A percentile compares a stretch with the other conserved stretches of the same genome.
phyloP scores from a whole-genome alignment of 2,329 filamentous ascomycete genomes.

The Pseudogymnoascus sp. region DNA sequence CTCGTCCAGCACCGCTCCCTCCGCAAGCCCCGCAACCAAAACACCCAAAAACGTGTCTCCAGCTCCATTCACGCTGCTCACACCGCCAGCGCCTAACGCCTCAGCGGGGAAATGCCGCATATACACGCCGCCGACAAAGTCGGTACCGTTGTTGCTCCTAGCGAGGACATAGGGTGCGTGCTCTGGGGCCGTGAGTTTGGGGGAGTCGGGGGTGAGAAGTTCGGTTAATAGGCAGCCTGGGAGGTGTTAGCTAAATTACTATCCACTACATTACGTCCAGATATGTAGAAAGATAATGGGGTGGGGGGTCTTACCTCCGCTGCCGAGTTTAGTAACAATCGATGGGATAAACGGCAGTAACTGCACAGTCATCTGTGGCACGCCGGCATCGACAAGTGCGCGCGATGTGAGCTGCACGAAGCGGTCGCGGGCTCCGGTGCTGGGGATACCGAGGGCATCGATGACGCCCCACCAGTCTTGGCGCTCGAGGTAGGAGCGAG shows the following conservation, averaged over 20 bases:
- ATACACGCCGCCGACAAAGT: conserved; percentile 66
- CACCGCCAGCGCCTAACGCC: conserved; percentile 48
- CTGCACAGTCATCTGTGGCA: conserved; percentile 76
- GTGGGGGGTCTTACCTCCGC: conserved; percentile 20
- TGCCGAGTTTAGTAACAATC: conserved; percentile 76
- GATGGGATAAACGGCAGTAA: conserved; percentile 82
- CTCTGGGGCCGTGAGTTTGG: conserved; percentile 52
- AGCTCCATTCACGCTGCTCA: conserved; percentile 87
- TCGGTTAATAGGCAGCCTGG: conserved; percentile 66
- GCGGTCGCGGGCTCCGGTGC: conserved; percentile 58
- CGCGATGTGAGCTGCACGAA: conserved; percentile 60
- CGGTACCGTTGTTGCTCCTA: conserved; percentile 45
- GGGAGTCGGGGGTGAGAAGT: conserved; percentile 59
- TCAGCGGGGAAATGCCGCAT: conserved; percentile 61
- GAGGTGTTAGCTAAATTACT: not conserved
- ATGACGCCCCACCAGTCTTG: conserved; percentile 71
- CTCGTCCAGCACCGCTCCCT: conserved; percentile 34
- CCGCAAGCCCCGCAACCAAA: conserved; percentile 67
- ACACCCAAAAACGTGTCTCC: conserved; percentile 90
- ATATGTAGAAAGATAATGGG: conserved; percentile 25
- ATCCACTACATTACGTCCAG: not conserved
- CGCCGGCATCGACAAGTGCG: conserved; percentile 65
- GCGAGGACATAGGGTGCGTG: conserved; percentile 64
- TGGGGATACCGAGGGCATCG: conserved; percentile 67
- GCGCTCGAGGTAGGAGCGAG: conserved; percentile 51